Percentiles rank a stretch among this genome's conserved stretches.
Evolutionary conservation across 2,329 filamentous ascomycete genomes (phyloP).

Genomic region (Pseudocercospora ulei): DNA sequence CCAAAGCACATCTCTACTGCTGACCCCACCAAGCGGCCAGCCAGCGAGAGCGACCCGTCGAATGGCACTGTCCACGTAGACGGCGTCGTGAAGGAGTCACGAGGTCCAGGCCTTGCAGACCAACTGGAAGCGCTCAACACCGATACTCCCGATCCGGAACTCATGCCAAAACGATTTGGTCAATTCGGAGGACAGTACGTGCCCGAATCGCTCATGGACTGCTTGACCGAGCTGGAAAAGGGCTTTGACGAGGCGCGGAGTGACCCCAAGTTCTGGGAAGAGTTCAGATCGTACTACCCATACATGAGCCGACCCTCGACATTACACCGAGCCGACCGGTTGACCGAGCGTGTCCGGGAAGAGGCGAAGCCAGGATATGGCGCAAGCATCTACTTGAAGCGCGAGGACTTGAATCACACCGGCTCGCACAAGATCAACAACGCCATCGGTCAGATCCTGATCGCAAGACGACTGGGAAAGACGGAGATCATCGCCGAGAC

Average conservation of each 20-base stretch:
- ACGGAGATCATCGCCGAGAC: slow-evolving; percentile 97
- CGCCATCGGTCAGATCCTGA: slow-evolving; percentile 80
- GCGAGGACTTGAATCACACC: slow-evolving; percentile 95
- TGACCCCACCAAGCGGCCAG: slow-evolving; percentile 32
- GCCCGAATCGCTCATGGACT: slow-evolving; percentile 96
- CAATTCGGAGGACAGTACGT: slow-evolving; percentile 97
- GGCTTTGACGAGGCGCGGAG: slow-evolving; percentile 82
- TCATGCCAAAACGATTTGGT: slow-evolving; percentile 78
- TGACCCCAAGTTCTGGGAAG: slow-evolving; percentile 90
- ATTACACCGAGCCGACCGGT: slow-evolving; percentile 74
- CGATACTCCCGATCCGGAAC: slow-evolving; percentile 41
- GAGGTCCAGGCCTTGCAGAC: slow-evolving; percentile 63
- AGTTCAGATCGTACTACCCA: slow-evolving; percentile 89
- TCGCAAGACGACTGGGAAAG: slow-evolving; percentile 81
- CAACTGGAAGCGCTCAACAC: slow-evolving; percentile 75
- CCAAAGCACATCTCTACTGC: slow-evolving; percentile 32
- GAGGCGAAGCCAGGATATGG: slow-evolving; percentile 54
- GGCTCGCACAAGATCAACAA: slow-evolving; percentile 99
- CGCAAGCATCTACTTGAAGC: slow-evolving; percentile 94
- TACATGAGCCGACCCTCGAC: slow-evolving; percentile 95
- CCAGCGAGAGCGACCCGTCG: slow-evolving; percentile 27
- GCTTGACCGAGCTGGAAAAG: slow-evolving; percentile 75
- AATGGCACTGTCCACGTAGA: slow-evolving; percentile 56
- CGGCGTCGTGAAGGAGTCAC: slow-evolving; percentile 53
- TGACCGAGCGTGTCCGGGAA: slow-evolving; percentile 54